These are phyloP conservation scores for Mytilinidion resinicola DNA, from an alignment of 495 filamentous ascomycete species.

Conservation along the genomic window DNA sequence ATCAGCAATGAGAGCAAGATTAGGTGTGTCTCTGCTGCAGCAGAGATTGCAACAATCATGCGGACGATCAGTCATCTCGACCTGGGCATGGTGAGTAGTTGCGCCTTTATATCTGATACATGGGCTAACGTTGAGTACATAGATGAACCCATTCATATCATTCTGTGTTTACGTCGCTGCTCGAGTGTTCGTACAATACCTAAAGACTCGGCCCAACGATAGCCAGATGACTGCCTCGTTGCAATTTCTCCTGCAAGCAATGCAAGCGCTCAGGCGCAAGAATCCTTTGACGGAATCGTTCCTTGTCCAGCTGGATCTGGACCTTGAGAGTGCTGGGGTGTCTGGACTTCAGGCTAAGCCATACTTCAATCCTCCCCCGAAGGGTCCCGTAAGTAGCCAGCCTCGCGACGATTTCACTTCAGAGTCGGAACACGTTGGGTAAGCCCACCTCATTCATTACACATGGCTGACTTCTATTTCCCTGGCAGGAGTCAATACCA, in stretches of 20 bases:
- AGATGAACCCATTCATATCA: conserved; percentile 96
- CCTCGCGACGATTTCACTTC: neutral
- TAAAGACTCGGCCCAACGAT: conserved; percentile 83
- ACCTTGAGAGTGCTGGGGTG: conserved; percentile 60
- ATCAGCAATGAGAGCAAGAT: conserved; percentile 85
- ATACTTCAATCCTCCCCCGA: conserved; percentile 1
- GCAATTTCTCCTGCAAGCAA: conserved; percentile 80
- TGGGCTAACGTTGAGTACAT: neutral
- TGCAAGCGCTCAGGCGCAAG: conserved; percentile 79
- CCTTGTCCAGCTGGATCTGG: conserved; percentile 86
- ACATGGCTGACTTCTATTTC: neutral
- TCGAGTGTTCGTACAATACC: conserved; percentile 89
- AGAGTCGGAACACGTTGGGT: conserved; percentile 6
- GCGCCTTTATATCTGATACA: neutral
- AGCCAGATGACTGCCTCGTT: conserved; percentile 74
- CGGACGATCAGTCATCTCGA: conserved; percentile 89
- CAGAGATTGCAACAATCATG: conserved; percentile 96
- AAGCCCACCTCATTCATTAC: neutral
- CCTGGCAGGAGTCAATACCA: conserved; percentile 1
- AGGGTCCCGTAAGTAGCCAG: conserved; percentile 8
- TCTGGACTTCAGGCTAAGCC: conserved; percentile 13
- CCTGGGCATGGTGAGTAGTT: conserved; percentile 62
- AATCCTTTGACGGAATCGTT: conserved; percentile 95
- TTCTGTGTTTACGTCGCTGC: conserved; percentile 95
- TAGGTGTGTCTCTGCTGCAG: conserved; percentile 85